These are phyloP conservation scores for Fraxinus anomala DNA, from an alignment of 257 asterid genomes.

Conservation along the genomic window DNA sequence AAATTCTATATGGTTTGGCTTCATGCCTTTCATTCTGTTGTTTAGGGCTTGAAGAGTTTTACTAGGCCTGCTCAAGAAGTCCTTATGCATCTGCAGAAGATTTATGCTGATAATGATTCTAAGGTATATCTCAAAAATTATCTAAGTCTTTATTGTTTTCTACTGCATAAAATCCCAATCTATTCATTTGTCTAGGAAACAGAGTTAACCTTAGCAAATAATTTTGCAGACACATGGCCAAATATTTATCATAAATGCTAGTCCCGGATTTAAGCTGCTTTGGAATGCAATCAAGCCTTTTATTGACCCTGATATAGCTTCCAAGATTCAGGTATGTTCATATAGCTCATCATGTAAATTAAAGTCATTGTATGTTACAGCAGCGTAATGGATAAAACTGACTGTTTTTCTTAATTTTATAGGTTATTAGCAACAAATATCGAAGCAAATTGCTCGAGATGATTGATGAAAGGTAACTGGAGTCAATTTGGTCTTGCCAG, in stretches of 20 bases:
- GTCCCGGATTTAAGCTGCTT: constrained; percentile 55
- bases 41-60: constrained; percentile 49
- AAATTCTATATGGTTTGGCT: not conserved
- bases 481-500: not conserved
- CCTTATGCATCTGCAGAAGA: constrained; percentile 51
- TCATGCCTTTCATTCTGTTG: not conserved
- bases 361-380: not conserved
- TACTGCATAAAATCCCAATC: not conserved
- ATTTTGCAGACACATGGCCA: constrained; percentile 48
- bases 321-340: constrained; percentile 54
- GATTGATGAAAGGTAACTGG: constrained; percentile 47
- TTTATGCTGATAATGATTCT: constrained; percentile 47
- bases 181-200: not conserved
- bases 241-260: constrained; percentile 61
- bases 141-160: not conserved
- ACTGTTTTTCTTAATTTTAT: constrained; percentile 5
- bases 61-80: constrained; percentile 55
- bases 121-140: constrained; percentile 39
- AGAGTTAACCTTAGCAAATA: not conserved
- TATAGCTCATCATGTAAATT: not conserved
- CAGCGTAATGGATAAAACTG: not conserved
- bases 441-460: constrained; percentile 54
- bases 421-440: constrained; percentile 60
- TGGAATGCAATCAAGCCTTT: constrained; percentile 64
- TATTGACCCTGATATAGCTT: constrained; percentile 50